These are phyloP conservation scores for Trichosphaerium sp. DNA, from an alignment of 78 protist species.

Conservation along the genomic window DNA sequence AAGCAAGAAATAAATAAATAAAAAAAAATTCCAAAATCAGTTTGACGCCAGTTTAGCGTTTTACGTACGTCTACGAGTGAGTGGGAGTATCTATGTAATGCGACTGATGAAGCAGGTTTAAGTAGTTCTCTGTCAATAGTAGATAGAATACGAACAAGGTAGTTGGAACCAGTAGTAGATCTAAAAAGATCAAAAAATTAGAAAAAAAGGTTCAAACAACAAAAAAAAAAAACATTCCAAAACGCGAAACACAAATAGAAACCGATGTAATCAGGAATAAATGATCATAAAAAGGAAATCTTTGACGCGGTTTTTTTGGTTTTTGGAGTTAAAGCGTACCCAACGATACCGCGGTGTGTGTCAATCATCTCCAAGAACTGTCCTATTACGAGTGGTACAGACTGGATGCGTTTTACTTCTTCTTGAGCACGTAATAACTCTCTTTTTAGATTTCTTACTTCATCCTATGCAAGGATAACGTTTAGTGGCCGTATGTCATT, in stretches of 20 bases:
- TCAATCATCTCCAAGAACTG: constrained; percentile 98
- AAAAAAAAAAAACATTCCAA: too few species aligned
- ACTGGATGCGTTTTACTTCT: constrained; percentile 94
- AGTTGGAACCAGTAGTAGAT: constrained; percentile 86
- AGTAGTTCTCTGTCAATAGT: constrained; percentile 97
- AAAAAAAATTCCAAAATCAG: too few species aligned
- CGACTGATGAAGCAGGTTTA: constrained; percentile 96
- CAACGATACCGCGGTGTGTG: constrained; percentile 25
- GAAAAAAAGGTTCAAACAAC: background rate
- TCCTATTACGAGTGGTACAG: constrained; percentile 98
- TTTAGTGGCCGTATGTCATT: too few species aligned
- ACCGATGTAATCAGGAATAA: constrained; percentile 4
- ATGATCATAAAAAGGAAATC: too few species aligned
- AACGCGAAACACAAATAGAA: background rate
- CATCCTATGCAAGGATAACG: too few species aligned
- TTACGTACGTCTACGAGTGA: constrained; percentile 8
- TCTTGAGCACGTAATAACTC: constrained; percentile 95
- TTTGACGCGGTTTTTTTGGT: too few species aligned
- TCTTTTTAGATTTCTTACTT: constrained; percentile 77
- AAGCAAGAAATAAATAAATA: too few species aligned
- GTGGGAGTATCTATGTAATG: too few species aligned
- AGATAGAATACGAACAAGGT: constrained; percentile 90
- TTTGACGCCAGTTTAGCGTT: background rate
- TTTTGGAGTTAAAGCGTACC: too few species aligned
- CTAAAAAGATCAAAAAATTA: constrained; percentile 59